Percentiles rank a stretch among this genome's conserved stretches.
phyloP scores from a whole-genome alignment of 129 eudicot genomes.

The Flaveria bidentis region DNA sequence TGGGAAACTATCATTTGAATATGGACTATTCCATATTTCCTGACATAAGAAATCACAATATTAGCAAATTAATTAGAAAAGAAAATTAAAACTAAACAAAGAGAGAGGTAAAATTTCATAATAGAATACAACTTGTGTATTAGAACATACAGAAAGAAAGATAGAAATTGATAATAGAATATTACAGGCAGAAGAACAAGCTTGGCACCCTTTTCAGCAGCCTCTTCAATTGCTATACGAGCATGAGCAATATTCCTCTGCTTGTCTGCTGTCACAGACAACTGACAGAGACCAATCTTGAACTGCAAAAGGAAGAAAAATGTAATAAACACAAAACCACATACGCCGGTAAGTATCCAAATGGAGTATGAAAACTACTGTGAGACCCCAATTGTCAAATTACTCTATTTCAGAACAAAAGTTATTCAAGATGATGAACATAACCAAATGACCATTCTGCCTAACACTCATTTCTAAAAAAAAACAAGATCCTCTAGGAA shows the following conservation, averaged over 20 bases:
- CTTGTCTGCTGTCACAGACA: slow-evolving; percentile 87
- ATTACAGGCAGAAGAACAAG: slow-evolving; percentile 86
- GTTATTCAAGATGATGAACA: not conserved
- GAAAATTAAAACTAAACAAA: not conserved
- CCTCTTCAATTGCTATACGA: slow-evolving; percentile 69
- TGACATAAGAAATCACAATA: slow-evolving; percentile 30
- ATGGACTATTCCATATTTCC: slow-evolving; percentile 99
- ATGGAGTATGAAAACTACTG: not conserved
- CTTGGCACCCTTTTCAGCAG: slow-evolving; percentile 87
- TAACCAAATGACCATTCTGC: not conserved
- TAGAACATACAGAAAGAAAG: not conserved
- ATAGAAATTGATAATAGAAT: slow-evolving; percentile 18
- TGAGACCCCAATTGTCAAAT: slow-evolving; percentile 4
- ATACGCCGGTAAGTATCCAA: not conserved
- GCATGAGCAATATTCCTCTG: slow-evolving; percentile 78
- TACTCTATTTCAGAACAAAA: not conserved
- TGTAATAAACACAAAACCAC: not conserved
- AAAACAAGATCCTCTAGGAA: not conserved
- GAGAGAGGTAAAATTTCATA: not conserved
- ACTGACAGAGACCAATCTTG: slow-evolving; percentile 84
- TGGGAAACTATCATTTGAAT: slow-evolving; percentile 92
- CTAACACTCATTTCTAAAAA: not conserved
- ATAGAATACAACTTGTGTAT: not conserved
- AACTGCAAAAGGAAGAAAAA: slow-evolving; percentile 49
- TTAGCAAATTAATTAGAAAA: not conserved